Percentiles rank a stretch among this genome's conserved stretches.
Conservation (phyloP, 2,329 filamentous ascomycete species). For the Calonectria naviculata region DNA sequence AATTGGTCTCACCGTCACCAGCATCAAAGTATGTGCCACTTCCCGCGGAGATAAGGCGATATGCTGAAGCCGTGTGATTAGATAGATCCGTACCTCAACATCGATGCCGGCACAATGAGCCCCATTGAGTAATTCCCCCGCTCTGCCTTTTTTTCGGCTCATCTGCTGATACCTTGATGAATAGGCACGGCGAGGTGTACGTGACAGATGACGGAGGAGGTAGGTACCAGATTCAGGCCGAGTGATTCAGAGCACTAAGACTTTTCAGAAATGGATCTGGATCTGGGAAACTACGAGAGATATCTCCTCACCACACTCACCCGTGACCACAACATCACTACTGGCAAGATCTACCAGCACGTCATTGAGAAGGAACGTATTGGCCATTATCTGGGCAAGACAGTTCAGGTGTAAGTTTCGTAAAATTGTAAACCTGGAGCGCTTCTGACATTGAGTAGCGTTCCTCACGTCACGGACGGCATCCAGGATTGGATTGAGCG, state of each 20-base stretch:
- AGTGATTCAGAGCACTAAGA: neutral
- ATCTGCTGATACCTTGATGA: neutral
- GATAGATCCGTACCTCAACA: slow-evolving; percentile 4
- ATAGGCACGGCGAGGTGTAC: neutral
- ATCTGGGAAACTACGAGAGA: slow-evolving; percentile 68
- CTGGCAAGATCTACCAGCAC: slow-evolving; percentile 91
- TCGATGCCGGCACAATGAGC: slow-evolving; percentile 4
- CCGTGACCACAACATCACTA: slow-evolving; percentile 88
- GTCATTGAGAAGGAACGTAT: slow-evolving; percentile 66
- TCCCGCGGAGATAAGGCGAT: neutral
- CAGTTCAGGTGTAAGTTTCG: slow-evolving; percentile 27
- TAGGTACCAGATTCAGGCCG: neutral
- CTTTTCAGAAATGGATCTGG: slow-evolving; percentile 55
- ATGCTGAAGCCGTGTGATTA: neutral
- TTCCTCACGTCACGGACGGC: slow-evolving; percentile 90
- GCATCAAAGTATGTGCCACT: slow-evolving; percentile 2
- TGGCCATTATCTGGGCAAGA: slow-evolving; percentile 84
- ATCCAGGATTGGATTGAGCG: slow-evolving; percentile 94
- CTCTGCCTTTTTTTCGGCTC: neutral
- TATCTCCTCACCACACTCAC: slow-evolving; percentile 28
- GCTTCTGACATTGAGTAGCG: slow-evolving; percentile 44
- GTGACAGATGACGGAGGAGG: neutral
- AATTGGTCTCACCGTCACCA: slow-evolving; percentile 1
- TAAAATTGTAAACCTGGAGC: neutral
- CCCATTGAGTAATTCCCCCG: slow-evolving; percentile 2